Base-by-base conservation (phyloP, 1,139 yeast species). In the Sugiyamaella paludigena region DNA sequence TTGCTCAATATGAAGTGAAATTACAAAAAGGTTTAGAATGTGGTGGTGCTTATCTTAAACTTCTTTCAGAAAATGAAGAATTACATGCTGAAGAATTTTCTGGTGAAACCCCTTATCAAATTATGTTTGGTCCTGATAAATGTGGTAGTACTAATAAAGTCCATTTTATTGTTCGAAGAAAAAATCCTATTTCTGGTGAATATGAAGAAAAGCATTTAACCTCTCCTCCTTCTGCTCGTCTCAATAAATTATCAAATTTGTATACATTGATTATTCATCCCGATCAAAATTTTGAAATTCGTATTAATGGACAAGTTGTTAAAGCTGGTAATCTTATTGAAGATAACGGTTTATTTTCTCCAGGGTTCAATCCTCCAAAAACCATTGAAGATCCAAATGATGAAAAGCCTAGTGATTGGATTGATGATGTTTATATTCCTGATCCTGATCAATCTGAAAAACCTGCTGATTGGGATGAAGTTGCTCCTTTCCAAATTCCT, bases 121-220 rank as follows among this genome's bases (percentile, higher is more conserved):
- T 91, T 56, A 85, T 89, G 94, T 91, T 91, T 73, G 98, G 97
- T 26, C 98, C 98, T 33, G 98, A 91, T 68, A 79, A 77, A 65
- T 91, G 98, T 71, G 95, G 95, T 2, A 67, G 81, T 44, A 78
- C 83, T 42, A 86, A 88, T 70, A 83, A 82, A 67, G 82, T 89
- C 28, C 95, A 86, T 62, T 80, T 89, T 57, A 86, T 88, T 48
- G 63, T 88, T 50, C 78, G 77, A 50, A 78, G 85, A 61, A 70
- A 72, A 59, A 77, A 79, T 62, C 83, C 82, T 35, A 58, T 64
- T 36, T 74, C 80, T n/a, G 82, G 80, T 5, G 73, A 70, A 50
- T 71, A 74, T 55, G 86, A 83, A 62, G 91, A 87, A 66, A 84
- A 85, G 65, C 86, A 81, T 58, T 72, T 87, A 55, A 66, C 72